These are phyloP conservation scores for Pisolithus microcarpus DNA, from an alignment of 768 basidiomycete species.

Conservation along the genomic window DNA sequence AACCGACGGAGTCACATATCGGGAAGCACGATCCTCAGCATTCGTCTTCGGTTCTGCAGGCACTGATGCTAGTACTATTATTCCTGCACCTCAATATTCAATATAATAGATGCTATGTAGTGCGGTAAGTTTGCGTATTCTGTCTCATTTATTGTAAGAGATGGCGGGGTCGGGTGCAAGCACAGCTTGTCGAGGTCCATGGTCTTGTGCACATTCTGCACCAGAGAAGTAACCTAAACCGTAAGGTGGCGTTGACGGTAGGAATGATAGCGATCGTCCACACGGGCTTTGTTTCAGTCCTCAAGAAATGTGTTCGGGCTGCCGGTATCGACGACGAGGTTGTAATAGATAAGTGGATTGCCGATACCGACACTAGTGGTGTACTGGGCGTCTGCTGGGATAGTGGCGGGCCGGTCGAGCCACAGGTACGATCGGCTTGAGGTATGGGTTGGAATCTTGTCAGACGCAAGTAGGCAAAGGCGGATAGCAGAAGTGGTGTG, in stretches of 20 bases:
- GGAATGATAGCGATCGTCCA: slow-evolving; percentile 17
- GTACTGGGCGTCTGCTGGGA: slow-evolving; percentile 12
- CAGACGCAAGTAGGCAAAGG: slow-evolving; percentile 8
- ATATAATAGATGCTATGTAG: too few species aligned
- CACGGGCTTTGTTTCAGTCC: slow-evolving; percentile 13
- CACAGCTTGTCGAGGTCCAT: slow-evolving; percentile 21
- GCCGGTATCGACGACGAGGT: slow-evolving; percentile 27
- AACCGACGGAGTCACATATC: too few species aligned
- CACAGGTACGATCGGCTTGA: slow-evolving; percentile 14
- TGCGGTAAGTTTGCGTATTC: too few species aligned
- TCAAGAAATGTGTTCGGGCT: slow-evolving; percentile 27
- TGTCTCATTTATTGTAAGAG: too few species aligned
- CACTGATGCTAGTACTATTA: too few species aligned
- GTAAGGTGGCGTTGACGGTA: slow-evolving; percentile 16
- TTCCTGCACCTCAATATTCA: too few species aligned
- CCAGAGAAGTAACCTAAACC: slow-evolving; percentile 20
- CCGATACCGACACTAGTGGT: slow-evolving; percentile 21
- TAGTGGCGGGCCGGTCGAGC: slow-evolving; percentile 2
- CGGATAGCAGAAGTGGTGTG: too few species aligned
- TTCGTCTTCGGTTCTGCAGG: too few species aligned
- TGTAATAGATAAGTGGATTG: slow-evolving; percentile 20
- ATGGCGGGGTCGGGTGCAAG: too few species aligned
- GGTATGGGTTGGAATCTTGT: slow-evolving; percentile 10
- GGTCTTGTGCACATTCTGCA: slow-evolving; percentile 24
- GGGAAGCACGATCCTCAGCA: too few species aligned